Evolutionary conservation across 495 filamentous ascomycete species (phyloP).

Genomic region (Wilcoxina mikolae): DNA sequence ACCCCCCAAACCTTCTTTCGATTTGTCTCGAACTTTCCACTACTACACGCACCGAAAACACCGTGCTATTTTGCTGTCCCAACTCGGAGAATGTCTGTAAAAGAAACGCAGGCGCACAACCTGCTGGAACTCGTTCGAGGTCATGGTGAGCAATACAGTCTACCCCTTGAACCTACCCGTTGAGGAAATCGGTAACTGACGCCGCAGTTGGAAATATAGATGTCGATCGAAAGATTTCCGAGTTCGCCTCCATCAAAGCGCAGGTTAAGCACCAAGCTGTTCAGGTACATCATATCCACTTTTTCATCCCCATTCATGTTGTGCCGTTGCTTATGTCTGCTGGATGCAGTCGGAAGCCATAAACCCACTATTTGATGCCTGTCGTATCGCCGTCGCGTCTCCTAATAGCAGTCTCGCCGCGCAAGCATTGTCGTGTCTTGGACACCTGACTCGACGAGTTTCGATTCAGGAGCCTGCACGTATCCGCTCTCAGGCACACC

Average conservation of each 20-base stretch:
- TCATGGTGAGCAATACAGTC: conserved; percentile 8
- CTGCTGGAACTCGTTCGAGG: conserved; percentile 25
- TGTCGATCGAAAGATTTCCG: conserved; percentile 26
- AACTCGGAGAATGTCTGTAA: conserved; percentile 20
- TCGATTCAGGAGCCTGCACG: conserved; percentile 62
- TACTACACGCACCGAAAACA: background rate
- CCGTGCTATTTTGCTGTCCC: conserved; percentile 1
- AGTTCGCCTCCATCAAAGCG: conserved; percentile 25
- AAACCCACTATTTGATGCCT: conserved; percentile 24
- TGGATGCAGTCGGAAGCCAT: conserved; percentile 23
- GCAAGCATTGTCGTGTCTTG: conserved; percentile 52
- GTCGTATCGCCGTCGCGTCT: conserved; percentile 21
- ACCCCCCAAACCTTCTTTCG: too few relatives aligned
- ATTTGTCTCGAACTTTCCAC: too few relatives aligned
- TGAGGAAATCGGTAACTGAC: background rate
- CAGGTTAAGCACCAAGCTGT: conserved; percentile 27
- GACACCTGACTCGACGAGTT: conserved; percentile 70
- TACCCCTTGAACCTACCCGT: background rate
- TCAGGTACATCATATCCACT: conserved; percentile 14
- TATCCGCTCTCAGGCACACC: conserved; percentile 47
- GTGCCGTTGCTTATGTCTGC: background rate
- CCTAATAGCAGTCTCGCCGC: conserved; percentile 25
- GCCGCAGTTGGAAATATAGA: conserved; percentile 9
- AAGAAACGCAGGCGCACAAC: conserved; percentile 23
- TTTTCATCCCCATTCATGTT: background rate